A percentile compares a stretch with the other conserved stretches of the same genome.
Conservation (phyloP, 306 rosid genomes). For the Citrullus colocynthis region DNA sequence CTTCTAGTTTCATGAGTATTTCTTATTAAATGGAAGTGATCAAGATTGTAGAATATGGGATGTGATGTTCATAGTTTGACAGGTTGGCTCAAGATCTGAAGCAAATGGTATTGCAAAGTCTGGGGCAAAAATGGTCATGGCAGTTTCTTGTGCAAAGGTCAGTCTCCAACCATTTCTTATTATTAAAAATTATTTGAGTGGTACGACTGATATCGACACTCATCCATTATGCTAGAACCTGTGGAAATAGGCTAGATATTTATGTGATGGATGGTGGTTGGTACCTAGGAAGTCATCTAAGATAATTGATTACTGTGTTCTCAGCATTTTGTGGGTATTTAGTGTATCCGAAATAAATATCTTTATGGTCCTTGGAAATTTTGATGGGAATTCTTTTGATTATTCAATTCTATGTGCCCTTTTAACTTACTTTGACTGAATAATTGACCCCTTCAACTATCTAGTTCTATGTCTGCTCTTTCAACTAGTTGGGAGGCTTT, state of each 20-base stretch:
- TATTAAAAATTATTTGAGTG: background rate
- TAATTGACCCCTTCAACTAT: background rate
- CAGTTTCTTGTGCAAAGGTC: constrained; percentile 98
- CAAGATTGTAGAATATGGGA: constrained; percentile 12
- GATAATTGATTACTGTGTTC: background rate
- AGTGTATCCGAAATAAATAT: background rate
- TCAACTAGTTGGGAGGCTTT: background rate
- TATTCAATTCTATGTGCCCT: background rate
- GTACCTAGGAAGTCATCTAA: background rate
- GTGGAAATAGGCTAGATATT: background rate
- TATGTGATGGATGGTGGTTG: background rate
- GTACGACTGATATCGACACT: background rate
- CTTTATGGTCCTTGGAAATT: background rate
- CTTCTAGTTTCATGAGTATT: background rate
- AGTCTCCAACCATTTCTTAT: constrained; percentile 1
- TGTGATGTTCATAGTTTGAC: constrained; percentile 10
- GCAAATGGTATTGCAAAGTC: constrained; percentile 93
- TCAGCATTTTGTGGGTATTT: background rate
- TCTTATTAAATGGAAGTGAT: background rate
- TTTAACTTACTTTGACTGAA: background rate
- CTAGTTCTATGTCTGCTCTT: background rate
- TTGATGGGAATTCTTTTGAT: background rate
- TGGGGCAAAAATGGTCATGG: constrained; percentile 99
- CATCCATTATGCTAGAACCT: background rate
- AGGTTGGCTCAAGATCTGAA: constrained; percentile 97